A percentile compares a stretch with the other conserved stretches of the same genome.
Conservation (phyloP, 2,329 filamentous ascomycete species). For the Exophiala oligosperma region DNA sequence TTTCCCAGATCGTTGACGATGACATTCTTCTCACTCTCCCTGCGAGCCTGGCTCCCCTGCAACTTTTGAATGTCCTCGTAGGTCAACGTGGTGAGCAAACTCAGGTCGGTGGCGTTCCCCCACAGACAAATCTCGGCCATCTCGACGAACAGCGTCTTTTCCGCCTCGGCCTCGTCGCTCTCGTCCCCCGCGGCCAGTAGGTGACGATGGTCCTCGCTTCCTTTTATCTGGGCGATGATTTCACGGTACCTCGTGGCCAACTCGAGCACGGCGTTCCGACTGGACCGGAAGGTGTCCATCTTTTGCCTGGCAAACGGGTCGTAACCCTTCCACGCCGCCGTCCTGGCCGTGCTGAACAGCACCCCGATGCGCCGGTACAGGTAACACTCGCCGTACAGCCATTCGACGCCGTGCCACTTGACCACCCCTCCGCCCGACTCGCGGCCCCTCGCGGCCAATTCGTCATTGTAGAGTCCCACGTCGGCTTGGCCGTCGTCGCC, state of each 20-base stretch:
- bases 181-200: constrained; percentile 42
- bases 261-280: constrained; percentile 31
- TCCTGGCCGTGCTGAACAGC: constrained; percentile 65
- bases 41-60: constrained; percentile 83
- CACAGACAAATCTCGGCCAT: constrained; percentile 38
- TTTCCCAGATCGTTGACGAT: constrained; percentile 77
- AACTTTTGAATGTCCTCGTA: constrained; percentile 88
- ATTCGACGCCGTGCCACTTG: constrained; percentile 77
- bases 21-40: constrained; percentile 87
- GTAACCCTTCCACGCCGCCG: constrained; percentile 81
- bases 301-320: constrained; percentile 35
- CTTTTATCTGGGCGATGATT: constrained; percentile 26
- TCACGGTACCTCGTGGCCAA: constrained; percentile 30
- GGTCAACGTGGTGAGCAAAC: constrained; percentile 33
- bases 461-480: constrained; percentile 79
- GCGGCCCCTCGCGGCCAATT: constrained; percentile 64
- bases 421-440: too few species aligned
- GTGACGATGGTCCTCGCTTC: constrained; percentile 41
- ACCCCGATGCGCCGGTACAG: constrained; percentile 80
- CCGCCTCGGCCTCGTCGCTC: constrained; percentile 45
- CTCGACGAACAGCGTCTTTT: constrained; percentile 34
- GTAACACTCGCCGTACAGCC: constrained; percentile 94
- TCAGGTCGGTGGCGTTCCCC: constrained; percentile 37
- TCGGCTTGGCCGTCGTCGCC: constrained; percentile 70
- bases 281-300: constrained; percentile 32